Conservation (phyloP, 192 early-diverging fungal genomes). For the Borealophlyctis nickersoniae region DNA sequence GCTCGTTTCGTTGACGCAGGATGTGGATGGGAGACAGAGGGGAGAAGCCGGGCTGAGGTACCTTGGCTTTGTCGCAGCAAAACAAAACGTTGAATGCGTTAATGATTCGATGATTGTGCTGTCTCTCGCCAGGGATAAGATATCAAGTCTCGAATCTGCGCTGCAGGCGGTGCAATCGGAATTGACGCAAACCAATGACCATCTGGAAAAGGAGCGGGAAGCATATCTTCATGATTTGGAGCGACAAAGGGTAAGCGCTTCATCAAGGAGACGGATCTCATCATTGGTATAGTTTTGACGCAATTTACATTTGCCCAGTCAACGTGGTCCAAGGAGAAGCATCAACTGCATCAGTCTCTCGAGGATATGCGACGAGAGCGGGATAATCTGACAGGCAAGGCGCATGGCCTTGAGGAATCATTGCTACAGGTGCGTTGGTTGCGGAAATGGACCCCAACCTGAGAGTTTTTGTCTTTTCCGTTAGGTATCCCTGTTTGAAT, state of each 20-base stretch:
- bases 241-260: slow-evolving; percentile 17
- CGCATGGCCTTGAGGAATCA: slow-evolving; percentile 22
- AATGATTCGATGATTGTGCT: slow-evolving; percentile 1
- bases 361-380: slow-evolving; percentile 15
- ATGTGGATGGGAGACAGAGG: slow-evolving; percentile 4
- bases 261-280: not conserved
- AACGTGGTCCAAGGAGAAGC: slow-evolving; percentile 27
- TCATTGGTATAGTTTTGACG: not conserved
- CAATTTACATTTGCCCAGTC: slow-evolving; percentile 3
- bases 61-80: no score
- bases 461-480: not conserved
- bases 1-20: not conserved
- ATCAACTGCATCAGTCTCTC: slow-evolving; percentile 14
- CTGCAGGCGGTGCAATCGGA: slow-evolving; percentile 12
- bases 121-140: slow-evolving; percentile 15
- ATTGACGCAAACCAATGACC: slow-evolving; percentile 23
- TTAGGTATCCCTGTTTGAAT: not conserved
- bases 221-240: slow-evolving; percentile 30
- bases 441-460: not conserved
- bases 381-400: slow-evolving; percentile 5
- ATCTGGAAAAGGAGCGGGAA: slow-evolving; percentile 25
- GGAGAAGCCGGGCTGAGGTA: not conserved
- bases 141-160: slow-evolving; percentile 1
- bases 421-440: slow-evolving; percentile 8
- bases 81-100: no score